Percentiles rank a stretch among this genome's conserved stretches.
Conservation (phyloP, 345 rosid species). For the Gossypium turneri region DNA sequence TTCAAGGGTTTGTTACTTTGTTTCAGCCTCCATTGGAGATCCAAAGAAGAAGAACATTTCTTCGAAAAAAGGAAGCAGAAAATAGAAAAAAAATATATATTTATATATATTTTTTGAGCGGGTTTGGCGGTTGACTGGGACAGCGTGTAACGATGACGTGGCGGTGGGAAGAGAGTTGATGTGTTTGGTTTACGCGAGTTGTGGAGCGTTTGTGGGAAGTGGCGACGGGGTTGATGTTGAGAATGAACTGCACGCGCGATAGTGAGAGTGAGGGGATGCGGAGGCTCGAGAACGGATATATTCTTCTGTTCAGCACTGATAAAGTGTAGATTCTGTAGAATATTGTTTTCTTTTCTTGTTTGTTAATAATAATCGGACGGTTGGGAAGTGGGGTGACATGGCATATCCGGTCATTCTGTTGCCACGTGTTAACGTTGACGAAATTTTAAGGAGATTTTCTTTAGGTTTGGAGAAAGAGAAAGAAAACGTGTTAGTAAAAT, state of each 20-base stretch:
- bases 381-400: too few species aligned
- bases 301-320: not conserved
- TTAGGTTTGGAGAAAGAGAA: too few species aligned
- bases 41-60: not conserved
- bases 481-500: too few species aligned
- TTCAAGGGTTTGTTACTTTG: not conserved
- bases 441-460: too few species aligned
- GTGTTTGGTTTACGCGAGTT: constrained; percentile 1
- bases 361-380: too few species aligned
- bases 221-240: not conserved
- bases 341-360: too few species aligned
- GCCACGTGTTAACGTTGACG: too few species aligned
- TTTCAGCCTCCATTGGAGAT: constrained; percentile 5
- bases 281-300: not conserved
- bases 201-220: not conserved
- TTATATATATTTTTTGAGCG: not conserved
- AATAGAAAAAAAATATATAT: not conserved
- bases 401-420: too few species aligned
- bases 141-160: constrained; percentile 29
- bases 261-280: not conserved
- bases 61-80: not conserved
- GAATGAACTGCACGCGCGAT: not conserved
- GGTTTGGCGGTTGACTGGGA: constrained; percentile 13
- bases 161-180: constrained; percentile 17
- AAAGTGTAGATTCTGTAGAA: not conserved